Conservation (phyloP, 306 rosid species). For the Sphenostylis stenocarpa region DNA sequence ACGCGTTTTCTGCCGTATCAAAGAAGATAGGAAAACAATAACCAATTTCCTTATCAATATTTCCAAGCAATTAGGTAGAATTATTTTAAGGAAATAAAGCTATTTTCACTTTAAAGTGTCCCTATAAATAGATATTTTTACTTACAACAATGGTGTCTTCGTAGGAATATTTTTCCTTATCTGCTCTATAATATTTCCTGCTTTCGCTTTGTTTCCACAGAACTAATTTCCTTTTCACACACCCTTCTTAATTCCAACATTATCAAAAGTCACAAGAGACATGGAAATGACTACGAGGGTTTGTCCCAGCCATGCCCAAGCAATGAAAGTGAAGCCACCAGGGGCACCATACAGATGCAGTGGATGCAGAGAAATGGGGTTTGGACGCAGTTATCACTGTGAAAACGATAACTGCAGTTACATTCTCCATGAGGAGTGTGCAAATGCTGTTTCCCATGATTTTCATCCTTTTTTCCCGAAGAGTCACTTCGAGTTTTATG, state of each 20-base stretch:
- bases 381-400: constrained; percentile 39
- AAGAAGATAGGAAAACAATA: too few species aligned
- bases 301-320: constrained; percentile 40
- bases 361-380: constrained; percentile 48
- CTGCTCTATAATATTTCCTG: too few species aligned
- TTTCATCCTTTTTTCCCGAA: constrained; percentile 29
- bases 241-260: neutral
- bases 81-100: too few species aligned
- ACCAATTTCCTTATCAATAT: too few species aligned
- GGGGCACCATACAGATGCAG: constrained; percentile 41
- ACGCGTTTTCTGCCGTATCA: too few species aligned
- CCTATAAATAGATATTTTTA: too few species aligned
- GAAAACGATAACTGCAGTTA: constrained; percentile 25
- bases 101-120: too few species aligned
- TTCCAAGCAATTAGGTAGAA: too few species aligned
- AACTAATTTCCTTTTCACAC: too few species aligned
- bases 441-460: neutral
- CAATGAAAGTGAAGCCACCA: constrained; percentile 3
- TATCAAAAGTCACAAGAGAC: neutral
- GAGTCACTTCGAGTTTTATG: constrained; percentile 21
- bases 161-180: too few species aligned
- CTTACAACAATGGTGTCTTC: too few species aligned
- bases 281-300: constrained; percentile 3
- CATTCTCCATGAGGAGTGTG: constrained; percentile 47
- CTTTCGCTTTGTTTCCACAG: too few species aligned